Base-by-base conservation (phyloP, 202 grass and related monocot species). In the Setaria viridis region DNA sequence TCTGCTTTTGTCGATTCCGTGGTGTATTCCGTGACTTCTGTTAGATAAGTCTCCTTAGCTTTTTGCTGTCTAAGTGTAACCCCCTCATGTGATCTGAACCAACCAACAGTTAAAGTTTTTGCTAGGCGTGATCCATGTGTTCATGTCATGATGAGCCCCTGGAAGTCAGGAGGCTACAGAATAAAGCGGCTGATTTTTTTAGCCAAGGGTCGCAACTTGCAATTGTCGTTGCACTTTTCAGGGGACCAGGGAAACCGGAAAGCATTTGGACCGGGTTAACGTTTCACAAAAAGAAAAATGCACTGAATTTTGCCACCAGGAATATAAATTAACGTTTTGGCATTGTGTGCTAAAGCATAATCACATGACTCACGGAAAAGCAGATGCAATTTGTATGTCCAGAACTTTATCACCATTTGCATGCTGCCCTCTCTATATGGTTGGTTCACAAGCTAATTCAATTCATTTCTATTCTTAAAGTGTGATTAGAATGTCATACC, bases 41-140 rank as follows among this genome's bases (percentile, higher is more conserved):
- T 88, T 83, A 83, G 76, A 82, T 85, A 88, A 82, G 82, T 48
- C 74, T 34, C 32, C 72, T 20, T 74, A 75, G 69, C 89, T 90
- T 93, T 92, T 92, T 76, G 74, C 65, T 72, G 60, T 77, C 47
- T 49, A 77, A 66, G 74, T 72, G 64, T 81, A 88, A 72, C 57
- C 37, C 48, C 85, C 84, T 86, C 94, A 94, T 99, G 94, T 99
- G 95, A 94, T 84, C 57, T 49, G 80, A 88, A 85, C 85, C 90
- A 91, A 92, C 88, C 74, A 94, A 84, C 84, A 78, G 71, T 86
- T 86, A 87, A 93, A 89, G 70, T 62, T 65, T 84, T 90, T 75
- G n/a, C 30, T 76, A 82, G 75, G 82, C 42, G 56, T 94, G 93
- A 87, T 91, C 45, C 88, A 90, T 82, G 87, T 82, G 87, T 84